phyloP scores from a whole-genome alignment of 1,284 basidiomycete species.

The Lentinus polychrous region DNA sequence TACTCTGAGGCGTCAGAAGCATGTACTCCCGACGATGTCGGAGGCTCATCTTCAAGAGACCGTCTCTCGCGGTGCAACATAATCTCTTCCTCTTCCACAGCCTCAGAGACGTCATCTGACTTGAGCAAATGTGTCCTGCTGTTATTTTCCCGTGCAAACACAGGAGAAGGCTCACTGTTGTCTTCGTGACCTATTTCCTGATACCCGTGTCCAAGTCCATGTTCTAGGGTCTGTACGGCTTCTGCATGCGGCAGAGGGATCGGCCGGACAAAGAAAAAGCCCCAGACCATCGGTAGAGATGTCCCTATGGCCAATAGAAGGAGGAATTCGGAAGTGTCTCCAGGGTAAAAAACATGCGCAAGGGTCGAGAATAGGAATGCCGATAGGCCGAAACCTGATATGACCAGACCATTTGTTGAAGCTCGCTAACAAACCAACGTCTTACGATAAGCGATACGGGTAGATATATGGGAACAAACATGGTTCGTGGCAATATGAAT shows the following conservation, averaged over 20 bases:
- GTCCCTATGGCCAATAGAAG: slow-evolving; percentile 68
- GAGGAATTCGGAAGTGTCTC: slow-evolving; percentile 65
- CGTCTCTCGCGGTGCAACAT: slow-evolving; percentile 5
- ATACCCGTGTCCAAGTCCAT: slow-evolving; percentile 8
- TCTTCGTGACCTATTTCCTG: background rate
- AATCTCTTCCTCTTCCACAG: slow-evolving; percentile 15
- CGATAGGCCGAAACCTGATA: slow-evolving; percentile 80
- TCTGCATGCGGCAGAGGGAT: slow-evolving; percentile 39
- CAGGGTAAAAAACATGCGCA: slow-evolving; percentile 60
- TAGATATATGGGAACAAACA: background rate
- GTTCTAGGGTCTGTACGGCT: slow-evolving; percentile 13
- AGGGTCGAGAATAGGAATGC: slow-evolving; percentile 75
- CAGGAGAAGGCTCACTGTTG: slow-evolving; percentile 10
- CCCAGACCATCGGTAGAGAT: slow-evolving; percentile 60
- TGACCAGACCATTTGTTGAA: slow-evolving; percentile 64
- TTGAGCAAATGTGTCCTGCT: slow-evolving; percentile 23
- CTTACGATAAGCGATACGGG: too few species aligned
- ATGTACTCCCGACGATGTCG: slow-evolving; percentile 9
- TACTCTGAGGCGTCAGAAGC: slow-evolving; percentile 17
- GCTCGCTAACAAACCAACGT: slow-evolving; percentile 40
- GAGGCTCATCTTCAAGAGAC: slow-evolving; percentile 12
- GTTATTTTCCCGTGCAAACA: slow-evolving; percentile 23
- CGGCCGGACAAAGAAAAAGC: slow-evolving; percentile 54
- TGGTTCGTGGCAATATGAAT: background rate
- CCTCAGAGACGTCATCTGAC: slow-evolving; percentile 11